Evolutionary conservation across 495 filamentous ascomycete genomes (phyloP), one percentile per base, ranked within the genome.

Genomic region (Aspergillus cavernicola): DNA sequence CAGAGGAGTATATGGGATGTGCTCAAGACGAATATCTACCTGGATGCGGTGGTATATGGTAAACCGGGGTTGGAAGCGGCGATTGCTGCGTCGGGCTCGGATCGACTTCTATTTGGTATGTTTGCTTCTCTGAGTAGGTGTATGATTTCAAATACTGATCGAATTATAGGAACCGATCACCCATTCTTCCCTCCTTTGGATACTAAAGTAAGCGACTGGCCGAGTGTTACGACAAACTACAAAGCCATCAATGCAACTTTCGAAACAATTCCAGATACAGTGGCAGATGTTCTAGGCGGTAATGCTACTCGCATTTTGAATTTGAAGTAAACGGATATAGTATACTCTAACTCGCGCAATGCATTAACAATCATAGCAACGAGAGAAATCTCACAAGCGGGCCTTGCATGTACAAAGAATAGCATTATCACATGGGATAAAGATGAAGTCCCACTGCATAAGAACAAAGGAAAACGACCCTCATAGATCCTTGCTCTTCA

Each of bases 141-240:
- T 32, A 18, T 44, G 11, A 10, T 31, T 18, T 26, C 23, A 39
- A n/a, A 37, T 38, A 23, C 58, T 67, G 31, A 66, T 55, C 50
- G 6, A n/a, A 10, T 41, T 12, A 22, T 46, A 83, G 81, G 88
- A 16, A 95, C 90, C 2, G 92, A 96, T 67, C 89, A 96, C 71
- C 92, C 92, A 0, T 97, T 97, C 72, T 97, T 96, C 69, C 92
- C 92, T 28, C 91, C 91, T 1, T 59, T 95, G 12, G 74, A 74
- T 22, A 75, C 58, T 24, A 76, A 78, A 35, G 66, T 74, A 19
- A 79, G 80, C 36, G 75, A 86, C 57, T 97, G 92, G 92, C 74
- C 81, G 53, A 97, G 92, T 69, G 90, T 96, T 13, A 81, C 72
- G 36, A 82, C 80, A 6, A 97, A 96, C 61, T 85, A 82, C 50